Percentiles rank a stretch among this genome's conserved stretches.
Evolutionary conservation across 106 monocot species (phyloP).

Genomic region (Allium cepa): DNA sequence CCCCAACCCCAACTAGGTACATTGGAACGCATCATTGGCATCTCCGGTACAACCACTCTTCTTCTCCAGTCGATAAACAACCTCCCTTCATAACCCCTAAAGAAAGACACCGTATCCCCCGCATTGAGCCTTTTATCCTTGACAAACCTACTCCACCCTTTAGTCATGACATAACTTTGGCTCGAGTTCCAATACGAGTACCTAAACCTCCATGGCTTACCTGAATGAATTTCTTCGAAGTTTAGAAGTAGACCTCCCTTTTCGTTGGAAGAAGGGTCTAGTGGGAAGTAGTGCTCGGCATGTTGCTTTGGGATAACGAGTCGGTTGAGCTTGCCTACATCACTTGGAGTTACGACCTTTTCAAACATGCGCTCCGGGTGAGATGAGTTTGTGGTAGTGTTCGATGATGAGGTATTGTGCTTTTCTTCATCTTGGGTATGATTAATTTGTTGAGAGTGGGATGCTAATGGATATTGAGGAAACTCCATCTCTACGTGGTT

Average conservation of each 20-base stretch:
- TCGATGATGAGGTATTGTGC: neutral
- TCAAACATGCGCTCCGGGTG: slow-evolving; percentile 40
- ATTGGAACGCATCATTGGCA: neutral
- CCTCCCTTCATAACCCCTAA: slow-evolving; percentile 17
- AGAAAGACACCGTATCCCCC: slow-evolving; percentile 58
- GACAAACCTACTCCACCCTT: slow-evolving; percentile 62
- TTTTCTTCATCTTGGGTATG: neutral
- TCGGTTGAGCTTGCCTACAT: slow-evolving; percentile 54
- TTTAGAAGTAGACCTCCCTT: slow-evolving; percentile 28
- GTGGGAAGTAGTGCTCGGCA: slow-evolving; percentile 39
- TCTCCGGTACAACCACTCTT: neutral
- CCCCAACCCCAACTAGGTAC: too few species aligned
- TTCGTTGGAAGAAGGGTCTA: slow-evolving; percentile 9
- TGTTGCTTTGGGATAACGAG: slow-evolving; percentile 51
- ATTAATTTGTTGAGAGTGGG: too few species aligned
- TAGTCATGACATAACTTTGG: slow-evolving; percentile 75
- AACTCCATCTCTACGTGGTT: too few species aligned
- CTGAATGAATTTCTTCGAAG: slow-evolving; percentile 33
- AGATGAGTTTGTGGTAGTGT: neutral
- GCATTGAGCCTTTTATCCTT: slow-evolving; percentile 50
- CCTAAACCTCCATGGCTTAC: slow-evolving; percentile 45
- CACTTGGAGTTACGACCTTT: slow-evolving; percentile 50
- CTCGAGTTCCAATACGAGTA: slow-evolving; percentile 76
- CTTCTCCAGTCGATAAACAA: slow-evolving; percentile 52
- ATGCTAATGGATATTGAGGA: too few species aligned